These are phyloP conservation scores for Hippophae tibetana DNA, from an alignment of 306 rosid species.

Conservation along the genomic window DNA sequence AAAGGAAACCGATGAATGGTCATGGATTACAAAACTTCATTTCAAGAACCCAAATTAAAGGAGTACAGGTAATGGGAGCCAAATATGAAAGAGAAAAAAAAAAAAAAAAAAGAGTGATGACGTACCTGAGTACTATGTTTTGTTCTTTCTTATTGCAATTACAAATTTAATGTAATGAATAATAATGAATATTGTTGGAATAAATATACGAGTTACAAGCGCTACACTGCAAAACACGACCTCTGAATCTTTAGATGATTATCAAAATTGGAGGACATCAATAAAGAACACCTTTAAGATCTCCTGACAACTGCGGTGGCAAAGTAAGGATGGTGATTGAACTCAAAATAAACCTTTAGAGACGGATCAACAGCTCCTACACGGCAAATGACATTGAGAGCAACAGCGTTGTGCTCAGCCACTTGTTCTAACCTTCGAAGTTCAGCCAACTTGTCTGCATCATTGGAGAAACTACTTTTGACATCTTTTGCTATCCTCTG, in stretches of 20 bases:
- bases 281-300: slow-evolving; percentile 34
- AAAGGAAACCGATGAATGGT: too few species aligned
- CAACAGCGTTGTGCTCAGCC: slow-evolving; percentile 87
- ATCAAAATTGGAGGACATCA: slow-evolving; percentile 47
- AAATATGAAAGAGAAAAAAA: not conserved
- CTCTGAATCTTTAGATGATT: slow-evolving; percentile 23
- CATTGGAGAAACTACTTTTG: slow-evolving; percentile 56
- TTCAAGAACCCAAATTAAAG: not conserved
- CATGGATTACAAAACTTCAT: too few species aligned
- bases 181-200: slow-evolving; percentile 26
- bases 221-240: slow-evolving; percentile 28
- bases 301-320: slow-evolving; percentile 83
- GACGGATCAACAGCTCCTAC: slow-evolving; percentile 62
- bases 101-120: not conserved
- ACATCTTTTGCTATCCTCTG: slow-evolving; percentile 76
- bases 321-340: slow-evolving; percentile 75
- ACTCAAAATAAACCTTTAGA: slow-evolving; percentile 65
- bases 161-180: slow-evolving; percentile 32
- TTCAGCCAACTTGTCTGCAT: slow-evolving; percentile 67
- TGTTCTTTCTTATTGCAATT: slow-evolving; percentile 26
- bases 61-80: not conserved
- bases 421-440: slow-evolving; percentile 76
- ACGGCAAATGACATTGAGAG: slow-evolving; percentile 56
- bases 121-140: slow-evolving; percentile 3
- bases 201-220: slow-evolving; percentile 30